These are phyloP conservation scores for Cercospora zeina DNA, from an alignment of 2,329 filamentous ascomycete species.

Conservation along the genomic window DNA sequence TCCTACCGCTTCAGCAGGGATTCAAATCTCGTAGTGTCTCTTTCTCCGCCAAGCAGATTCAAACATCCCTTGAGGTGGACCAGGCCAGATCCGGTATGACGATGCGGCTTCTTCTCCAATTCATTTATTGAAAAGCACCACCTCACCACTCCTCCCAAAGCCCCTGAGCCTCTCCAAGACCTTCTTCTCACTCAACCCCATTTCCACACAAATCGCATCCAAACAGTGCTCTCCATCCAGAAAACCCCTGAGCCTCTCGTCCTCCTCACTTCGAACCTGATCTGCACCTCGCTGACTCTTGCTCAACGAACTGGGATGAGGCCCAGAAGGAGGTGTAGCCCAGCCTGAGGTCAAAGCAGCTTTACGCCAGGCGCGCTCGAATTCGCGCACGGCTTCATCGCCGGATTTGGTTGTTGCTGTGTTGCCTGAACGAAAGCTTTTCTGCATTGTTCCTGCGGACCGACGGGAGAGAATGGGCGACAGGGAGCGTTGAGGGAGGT, in stretches of 20 bases:
- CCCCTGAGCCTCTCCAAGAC: slow-evolving; percentile 68
- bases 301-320: slow-evolving; percentile 38
- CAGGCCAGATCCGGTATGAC: too few relatives aligned
- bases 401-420: slow-evolving; percentile 1
- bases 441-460: slow-evolving; percentile 14
- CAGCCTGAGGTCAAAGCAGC: slow-evolving; percentile 38
- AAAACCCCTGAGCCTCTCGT: slow-evolving; percentile 61
- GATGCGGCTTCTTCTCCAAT: too few relatives aligned
- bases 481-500: slow-evolving; percentile 16
- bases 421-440: slow-evolving; percentile 7
- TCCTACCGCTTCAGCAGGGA: too few relatives aligned
- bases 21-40: too few relatives aligned
- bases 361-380: slow-evolving; percentile 40
- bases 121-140: slow-evolving; percentile 37
- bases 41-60: too few relatives aligned
- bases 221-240: slow-evolving; percentile 74
- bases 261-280: slow-evolving; percentile 36
- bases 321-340: slow-evolving; percentile 35
- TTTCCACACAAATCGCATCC: slow-evolving; percentile 79
- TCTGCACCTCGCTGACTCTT: slow-evolving; percentile 32
- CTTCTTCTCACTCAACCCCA: slow-evolving; percentile 67
- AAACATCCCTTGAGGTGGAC: too few relatives aligned
- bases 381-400: slow-evolving; percentile 30
- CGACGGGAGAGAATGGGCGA: slow-evolving; percentile 14
- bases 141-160: slow-evolving; percentile 40